Conservation (phyloP, 768 basidiomycete genomes). For the Lactifluus rugatus region DNA sequence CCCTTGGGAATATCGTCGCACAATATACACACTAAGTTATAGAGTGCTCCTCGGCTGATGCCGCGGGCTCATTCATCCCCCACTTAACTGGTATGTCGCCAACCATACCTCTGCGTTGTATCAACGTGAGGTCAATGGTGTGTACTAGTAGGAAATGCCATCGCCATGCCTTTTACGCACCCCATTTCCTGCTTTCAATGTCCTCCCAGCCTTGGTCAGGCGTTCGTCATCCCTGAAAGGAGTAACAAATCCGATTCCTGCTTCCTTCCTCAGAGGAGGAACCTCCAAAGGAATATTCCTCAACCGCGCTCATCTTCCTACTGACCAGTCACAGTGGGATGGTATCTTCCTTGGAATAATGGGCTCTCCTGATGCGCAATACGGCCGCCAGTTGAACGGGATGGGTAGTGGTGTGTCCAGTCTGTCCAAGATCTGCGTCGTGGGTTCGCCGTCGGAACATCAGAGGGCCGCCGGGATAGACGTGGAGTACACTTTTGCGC, state of each 20-base stretch:
- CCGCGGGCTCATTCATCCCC: no score
- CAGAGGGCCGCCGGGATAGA: conserved; percentile 40
- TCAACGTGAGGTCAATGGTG: not conserved
- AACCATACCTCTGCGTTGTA: not conserved
- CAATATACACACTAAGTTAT: no score
- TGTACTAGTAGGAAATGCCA: conserved; percentile 5
- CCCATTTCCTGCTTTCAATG: not conserved
- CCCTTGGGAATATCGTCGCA: no score
- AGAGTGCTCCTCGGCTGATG: no score
- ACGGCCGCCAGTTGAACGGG: conserved; percentile 65
- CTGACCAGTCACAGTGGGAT: conserved; percentile 41
- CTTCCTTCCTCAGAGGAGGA: conserved; percentile 56
- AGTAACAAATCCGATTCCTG: conserved; percentile 28
- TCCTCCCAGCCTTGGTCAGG: not conserved
- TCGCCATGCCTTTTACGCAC: not conserved
- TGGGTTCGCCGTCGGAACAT: conserved; percentile 38
- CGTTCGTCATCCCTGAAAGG: conserved; percentile 5
- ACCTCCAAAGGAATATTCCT: conserved; percentile 74
- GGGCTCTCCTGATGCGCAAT: conserved; percentile 68
- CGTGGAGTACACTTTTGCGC: conserved; percentile 62
- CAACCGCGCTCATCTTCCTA: conserved; percentile 43
- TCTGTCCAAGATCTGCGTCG: conserved; percentile 64
- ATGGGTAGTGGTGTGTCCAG: conserved; percentile 75
- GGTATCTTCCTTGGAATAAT: conserved; percentile 61
- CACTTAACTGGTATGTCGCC: not conserved